Percentiles rank a stretch among this genome's conserved stretches.
These are phyloP conservation scores for Rhododendron williamsianum DNA, from an alignment of 148 eudicot species.

Conservation along the genomic window DNA sequence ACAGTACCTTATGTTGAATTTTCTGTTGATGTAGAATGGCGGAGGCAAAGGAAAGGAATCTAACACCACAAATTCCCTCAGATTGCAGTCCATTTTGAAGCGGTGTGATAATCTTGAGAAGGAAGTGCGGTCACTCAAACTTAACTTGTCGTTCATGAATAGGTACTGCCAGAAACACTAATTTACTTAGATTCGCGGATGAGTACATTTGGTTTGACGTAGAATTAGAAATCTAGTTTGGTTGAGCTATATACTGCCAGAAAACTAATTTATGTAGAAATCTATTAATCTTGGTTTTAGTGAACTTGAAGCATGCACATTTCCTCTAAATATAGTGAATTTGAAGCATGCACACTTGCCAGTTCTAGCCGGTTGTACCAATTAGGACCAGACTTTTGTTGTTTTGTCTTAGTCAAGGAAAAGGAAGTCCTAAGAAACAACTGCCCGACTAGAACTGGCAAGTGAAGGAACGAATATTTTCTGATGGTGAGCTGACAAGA, in stretches of 20 bases:
- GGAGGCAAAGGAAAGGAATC: slow-evolving; percentile 52
- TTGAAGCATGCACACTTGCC: background rate
- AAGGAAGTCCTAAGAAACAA: background rate
- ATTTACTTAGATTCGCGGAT: background rate
- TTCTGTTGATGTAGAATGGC: slow-evolving; percentile 40
- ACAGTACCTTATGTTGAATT: background rate
- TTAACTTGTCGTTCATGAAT: slow-evolving; percentile 54
- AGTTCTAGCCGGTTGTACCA: background rate
- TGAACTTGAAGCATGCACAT: too few relatives aligned
- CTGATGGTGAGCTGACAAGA: background rate
- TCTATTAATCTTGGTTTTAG: background rate
- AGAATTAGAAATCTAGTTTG: background rate
- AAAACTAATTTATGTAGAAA: background rate
- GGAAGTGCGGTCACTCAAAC: slow-evolving; percentile 59
- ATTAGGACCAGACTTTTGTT: background rate
- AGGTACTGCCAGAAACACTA: slow-evolving; percentile 22
- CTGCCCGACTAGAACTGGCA: background rate
- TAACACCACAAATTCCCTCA: slow-evolving; percentile 38
- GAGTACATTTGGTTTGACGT: background rate
- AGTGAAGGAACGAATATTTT: background rate
- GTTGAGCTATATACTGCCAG: background rate
- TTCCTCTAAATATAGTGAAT: background rate
- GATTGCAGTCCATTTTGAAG: slow-evolving; percentile 46
- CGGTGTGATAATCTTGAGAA: slow-evolving; percentile 58
- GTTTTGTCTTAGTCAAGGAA: background rate